phyloP scores from a whole-genome alignment of 75 land plant genomes.

The Pinus tabuliformis region DNA sequence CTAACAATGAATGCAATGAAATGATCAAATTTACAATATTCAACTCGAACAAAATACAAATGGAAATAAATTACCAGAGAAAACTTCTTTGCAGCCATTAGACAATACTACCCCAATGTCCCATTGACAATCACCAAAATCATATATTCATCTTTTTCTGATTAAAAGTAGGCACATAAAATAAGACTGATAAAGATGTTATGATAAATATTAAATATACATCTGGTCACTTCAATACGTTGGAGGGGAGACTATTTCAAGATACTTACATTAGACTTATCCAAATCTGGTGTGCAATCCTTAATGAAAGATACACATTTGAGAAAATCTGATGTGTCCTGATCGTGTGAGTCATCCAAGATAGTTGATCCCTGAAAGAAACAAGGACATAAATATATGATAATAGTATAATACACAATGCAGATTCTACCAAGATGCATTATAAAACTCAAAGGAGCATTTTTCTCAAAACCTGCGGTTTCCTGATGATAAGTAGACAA shows the following conservation, averaged over 20 bases:
- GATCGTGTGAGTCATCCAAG: conserved; percentile 79
- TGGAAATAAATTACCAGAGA: neutral
- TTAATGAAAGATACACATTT: conserved; percentile 66
- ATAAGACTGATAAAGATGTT: neutral
- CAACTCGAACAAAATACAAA: neutral
- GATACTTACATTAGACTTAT: conserved; percentile 51
- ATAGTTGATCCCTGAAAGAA: conserved; percentile 81
- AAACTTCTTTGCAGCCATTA: neutral
- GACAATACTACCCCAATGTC: neutral
- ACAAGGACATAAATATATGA: too few species aligned
- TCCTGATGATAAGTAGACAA: neutral
- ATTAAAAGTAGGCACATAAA: neutral
- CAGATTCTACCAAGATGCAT: too few species aligned
- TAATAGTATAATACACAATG: too few species aligned
- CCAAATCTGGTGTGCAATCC: conserved; percentile 32
- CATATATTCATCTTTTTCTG: neutral
- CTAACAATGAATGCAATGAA: neutral
- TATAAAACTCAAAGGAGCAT: too few species aligned
- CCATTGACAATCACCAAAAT: neutral
- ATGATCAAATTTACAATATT: neutral
- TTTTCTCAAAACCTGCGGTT: too few species aligned
- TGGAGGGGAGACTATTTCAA: neutral
- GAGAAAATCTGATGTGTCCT: conserved; percentile 90
- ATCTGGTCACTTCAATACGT: neutral
- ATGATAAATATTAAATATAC: too few species aligned